Base-by-base conservation (phyloP, 139 green algal species). In the Microglena sp. region DNA sequence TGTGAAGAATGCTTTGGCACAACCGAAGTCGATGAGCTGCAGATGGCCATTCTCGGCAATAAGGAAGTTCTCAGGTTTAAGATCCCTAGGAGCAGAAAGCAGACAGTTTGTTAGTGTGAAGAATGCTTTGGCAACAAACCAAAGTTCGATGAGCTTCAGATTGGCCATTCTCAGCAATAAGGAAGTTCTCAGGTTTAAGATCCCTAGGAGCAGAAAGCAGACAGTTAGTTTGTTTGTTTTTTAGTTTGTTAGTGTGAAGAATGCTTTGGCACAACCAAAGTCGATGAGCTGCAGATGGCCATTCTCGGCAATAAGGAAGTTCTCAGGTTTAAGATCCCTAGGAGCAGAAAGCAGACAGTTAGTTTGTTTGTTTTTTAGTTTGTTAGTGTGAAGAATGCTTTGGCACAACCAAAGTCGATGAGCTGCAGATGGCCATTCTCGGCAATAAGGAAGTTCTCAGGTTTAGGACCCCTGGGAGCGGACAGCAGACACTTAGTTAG, bases 61-160 rank as follows among this genome's bases (percentile, higher is more conserved):
- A 56, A 97, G 69, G 73, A 97, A 55, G 74, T 97, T 97, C 67
- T 97, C 91, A 5, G 91, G 91, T 76, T 97, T 95, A 5, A 96
- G 70, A 60, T 95, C 89, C 4, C 87, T 80, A 68, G 72, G 68
- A 29, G 53, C 58, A 28, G 29, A 4, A n/a, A n/a, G n/a, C n/a
- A n/a, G n/a, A n/a, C n/a, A n/a, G 36, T 44, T n/a, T n/a, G n/a
- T n/a, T n/a, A n/a, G n/a, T n/a, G n/a, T n/a, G n/a, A 22, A 11
- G 28, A 26, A 18, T 59, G 21, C 50, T 31, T 22, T 22, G 11
- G 22, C 22, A 22, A n/a, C n/a, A n/a, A n/a, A n/a, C n/a, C n/a
- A n/a, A n/a, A n/a, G n/a, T n/a, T n/a, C n/a, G n/a, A n/a, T n/a
- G n/a, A 18, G 40, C 40, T 50, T 11, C 40, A 50, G 40, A 50